Evolutionary conservation across 139 green algal genomes (phyloP), one percentile per base, ranked within the genome.

Genomic region (Chlorella ohadii): DNA sequence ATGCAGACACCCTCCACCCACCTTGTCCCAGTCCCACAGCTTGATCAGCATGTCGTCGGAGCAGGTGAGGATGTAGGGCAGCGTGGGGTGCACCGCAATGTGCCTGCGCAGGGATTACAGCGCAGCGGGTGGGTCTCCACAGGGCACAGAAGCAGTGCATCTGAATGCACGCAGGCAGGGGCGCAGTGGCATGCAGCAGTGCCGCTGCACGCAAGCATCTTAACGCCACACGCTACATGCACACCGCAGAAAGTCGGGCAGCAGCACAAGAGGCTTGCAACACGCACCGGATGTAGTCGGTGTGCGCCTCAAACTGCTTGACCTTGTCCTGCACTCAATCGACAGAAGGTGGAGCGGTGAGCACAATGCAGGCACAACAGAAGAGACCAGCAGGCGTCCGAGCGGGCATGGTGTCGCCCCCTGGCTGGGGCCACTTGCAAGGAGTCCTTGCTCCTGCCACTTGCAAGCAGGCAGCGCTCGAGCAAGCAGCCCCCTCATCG

Each of bases 21-120:
- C 93, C 90, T 97, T 96, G 84, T 99, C 97, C 97, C 97, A 99
- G 90, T 99, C 97, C 97, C 97, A 99, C 56, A 99, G 94, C 92
- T 99, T 99, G 93, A 99, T 99, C 23, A 98, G 91, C 94, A 99
- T 99, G 90, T 99, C 97, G 79, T 99, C 97, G 25, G 94, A 98
- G 59, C 89, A 96, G 6, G 97, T 96, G 38, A 99, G 91, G 38
- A 99, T 84, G 79, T 94, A 97, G 23, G 97, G 96, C 88, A 98
- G 89, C 7, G 91, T 95, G 3, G 97, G 97, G 86, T 99, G 98
- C 57, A 99, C 93, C 11, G 96, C 94, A 12, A 99, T 92, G 87
- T 90, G 94, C 81, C 94, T 95, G 93, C 63, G 33, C 66, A 41
- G n/a, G n/a, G n/a, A n/a, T n/a, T n/a, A n/a, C 66, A 81, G 55